Evolutionary conservation across 768 basidiomycete species (phyloP).

Genomic region (Tulasnella sp.): DNA sequence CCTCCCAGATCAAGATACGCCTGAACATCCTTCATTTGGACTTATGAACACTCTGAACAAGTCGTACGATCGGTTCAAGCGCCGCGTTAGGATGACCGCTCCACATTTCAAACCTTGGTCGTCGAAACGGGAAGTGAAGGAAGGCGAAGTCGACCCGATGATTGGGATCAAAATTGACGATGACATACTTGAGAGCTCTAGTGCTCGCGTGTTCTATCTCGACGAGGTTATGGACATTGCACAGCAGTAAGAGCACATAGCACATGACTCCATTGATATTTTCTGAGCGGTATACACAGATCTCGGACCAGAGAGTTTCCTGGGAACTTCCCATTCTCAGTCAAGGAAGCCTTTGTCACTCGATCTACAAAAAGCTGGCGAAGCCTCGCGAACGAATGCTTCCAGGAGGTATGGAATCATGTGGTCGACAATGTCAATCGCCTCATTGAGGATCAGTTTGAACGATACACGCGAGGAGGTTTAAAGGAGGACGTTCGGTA

Average conservation of each 20-base stretch:
- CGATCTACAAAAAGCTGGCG: neutral
- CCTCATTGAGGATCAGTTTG: neutral
- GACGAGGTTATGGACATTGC: slow-evolving; percentile 18
- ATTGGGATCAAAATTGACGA: slow-evolving; percentile 13
- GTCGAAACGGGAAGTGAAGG: neutral
- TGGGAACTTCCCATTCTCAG: slow-evolving; percentile 44
- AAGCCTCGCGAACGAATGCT: neutral
- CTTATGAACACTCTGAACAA: neutral
- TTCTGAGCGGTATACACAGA: slow-evolving; percentile 27
- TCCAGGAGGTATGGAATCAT: neutral
- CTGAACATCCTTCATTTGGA: neutral
- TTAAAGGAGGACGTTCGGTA: neutral
- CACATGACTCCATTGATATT: too few species aligned
- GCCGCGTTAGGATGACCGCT: neutral
- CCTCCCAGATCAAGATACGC: neutral
- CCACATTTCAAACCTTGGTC: slow-evolving; percentile 1
- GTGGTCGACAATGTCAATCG: neutral
- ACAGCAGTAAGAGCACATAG: slow-evolving; percentile 5
- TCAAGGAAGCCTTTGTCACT: slow-evolving; percentile 28
- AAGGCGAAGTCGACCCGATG: neutral
- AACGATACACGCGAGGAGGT: neutral
- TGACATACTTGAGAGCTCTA: slow-evolving; percentile 31
- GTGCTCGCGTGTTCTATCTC: slow-evolving; percentile 20
- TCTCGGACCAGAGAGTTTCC: slow-evolving; percentile 62
- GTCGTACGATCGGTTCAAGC: neutral